Percentiles rank a stretch among this genome's conserved stretches.
phyloP scores from a whole-genome alignment of 2,329 filamentous ascomycete species.

The Dothideomycetes sp. region DNA sequence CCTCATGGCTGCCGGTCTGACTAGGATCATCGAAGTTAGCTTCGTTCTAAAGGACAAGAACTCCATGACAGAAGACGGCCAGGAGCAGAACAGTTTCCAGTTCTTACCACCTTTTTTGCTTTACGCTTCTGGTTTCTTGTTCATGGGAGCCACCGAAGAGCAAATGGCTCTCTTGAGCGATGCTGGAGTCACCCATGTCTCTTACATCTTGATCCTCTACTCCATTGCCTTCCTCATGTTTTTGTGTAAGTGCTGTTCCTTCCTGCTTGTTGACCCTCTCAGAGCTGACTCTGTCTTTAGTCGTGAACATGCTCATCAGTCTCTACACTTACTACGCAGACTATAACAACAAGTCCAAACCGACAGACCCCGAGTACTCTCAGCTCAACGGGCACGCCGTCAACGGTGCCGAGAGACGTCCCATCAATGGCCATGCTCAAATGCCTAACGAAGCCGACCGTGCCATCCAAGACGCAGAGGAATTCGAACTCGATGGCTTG shows the following conservation, averaged over 20 bases:
- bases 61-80: constrained; percentile 13
- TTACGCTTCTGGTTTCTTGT: constrained; percentile 86
- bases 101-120: constrained; percentile 45
- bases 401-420: constrained; percentile 4
- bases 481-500: constrained; percentile 85
- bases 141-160: constrained; percentile 96
- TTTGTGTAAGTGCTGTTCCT: constrained; percentile 50
- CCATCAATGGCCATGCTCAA: constrained; percentile 34
- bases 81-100: constrained; percentile 41
- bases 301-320: constrained; percentile 74
- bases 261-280: neutral
- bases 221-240: constrained; percentile 84
- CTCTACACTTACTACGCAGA: constrained; percentile 62
- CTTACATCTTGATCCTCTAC: constrained; percentile 85
- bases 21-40: constrained; percentile 80
- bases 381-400: constrained; percentile 15
- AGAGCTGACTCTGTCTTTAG: constrained; percentile 22
- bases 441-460: constrained; percentile 32
- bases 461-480: constrained; percentile 68
- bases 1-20: constrained; percentile 77
- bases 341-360: constrained; percentile 26
- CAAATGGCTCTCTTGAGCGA: constrained; percentile 72
- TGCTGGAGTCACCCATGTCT: constrained; percentile 73
- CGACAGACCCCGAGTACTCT: constrained; percentile 19
- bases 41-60: constrained; percentile 71